Evolutionary conservation across 106 monocot genomes (phyloP).

Genomic region (Vanilla planifolia): DNA sequence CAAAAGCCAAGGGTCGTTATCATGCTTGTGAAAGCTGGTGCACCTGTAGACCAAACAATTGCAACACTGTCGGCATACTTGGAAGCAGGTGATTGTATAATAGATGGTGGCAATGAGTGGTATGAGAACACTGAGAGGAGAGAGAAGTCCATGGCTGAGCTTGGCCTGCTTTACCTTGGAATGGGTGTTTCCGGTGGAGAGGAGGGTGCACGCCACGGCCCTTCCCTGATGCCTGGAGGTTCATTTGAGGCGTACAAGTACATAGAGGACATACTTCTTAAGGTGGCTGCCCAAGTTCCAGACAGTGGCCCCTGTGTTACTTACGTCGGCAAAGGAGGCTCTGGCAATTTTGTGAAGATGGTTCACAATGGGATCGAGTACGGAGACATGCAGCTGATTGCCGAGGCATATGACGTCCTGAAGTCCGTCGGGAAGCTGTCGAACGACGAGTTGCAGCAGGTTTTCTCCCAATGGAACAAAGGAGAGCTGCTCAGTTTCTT

Average conservation of each 20-base stretch:
- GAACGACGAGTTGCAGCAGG: constrained; percentile 34
- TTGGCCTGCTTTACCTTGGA: constrained; percentile 43
- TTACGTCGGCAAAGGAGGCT: constrained; percentile 43
- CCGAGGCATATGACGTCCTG: constrained; percentile 49
- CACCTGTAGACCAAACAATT: constrained; percentile 55
- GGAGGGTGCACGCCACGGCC: constrained; percentile 42
- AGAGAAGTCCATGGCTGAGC: constrained; percentile 44
- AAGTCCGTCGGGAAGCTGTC: constrained; percentile 47
- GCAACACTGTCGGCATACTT: constrained; percentile 29
- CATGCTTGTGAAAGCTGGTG: constrained; percentile 53
- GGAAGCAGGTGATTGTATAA: constrained; percentile 51
- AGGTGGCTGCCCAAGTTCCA: constrained; percentile 45
- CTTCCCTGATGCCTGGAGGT: constrained; percentile 58
- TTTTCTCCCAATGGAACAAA: constrained; percentile 46
- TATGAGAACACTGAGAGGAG: constrained; percentile 57
- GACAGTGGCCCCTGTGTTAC: constrained; percentile 54
- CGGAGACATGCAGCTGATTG: constrained; percentile 54
- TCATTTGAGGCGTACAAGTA: constrained; percentile 40
- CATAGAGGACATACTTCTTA: constrained; percentile 49
- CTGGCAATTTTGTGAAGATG: constrained; percentile 62
- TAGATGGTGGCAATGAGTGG: constrained; percentile 59
- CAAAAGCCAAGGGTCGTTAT: constrained; percentile 46
- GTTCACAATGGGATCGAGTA: constrained; percentile 56
- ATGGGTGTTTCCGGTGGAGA: constrained; percentile 65
- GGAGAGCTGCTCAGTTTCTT: constrained; percentile 49